These are phyloP conservation scores for Pestalotiopsis sp. DNA, from an alignment of 2,329 filamentous ascomycete genomes.

Conservation along the genomic window DNA sequence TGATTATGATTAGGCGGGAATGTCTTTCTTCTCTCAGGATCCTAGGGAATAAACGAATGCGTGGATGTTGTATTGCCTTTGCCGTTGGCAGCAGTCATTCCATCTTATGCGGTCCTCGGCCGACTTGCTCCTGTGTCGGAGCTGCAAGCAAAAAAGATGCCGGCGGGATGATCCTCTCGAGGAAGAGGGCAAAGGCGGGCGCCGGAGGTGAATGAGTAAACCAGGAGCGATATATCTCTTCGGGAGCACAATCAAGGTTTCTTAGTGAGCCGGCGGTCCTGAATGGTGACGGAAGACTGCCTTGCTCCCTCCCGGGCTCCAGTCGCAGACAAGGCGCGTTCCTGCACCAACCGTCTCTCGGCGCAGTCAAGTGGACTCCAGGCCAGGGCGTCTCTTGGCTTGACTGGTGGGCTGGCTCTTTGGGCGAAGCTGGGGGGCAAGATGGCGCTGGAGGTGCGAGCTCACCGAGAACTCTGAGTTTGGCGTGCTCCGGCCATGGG, in stretches of 20 bases:
- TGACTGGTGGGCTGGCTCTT: not conserved
- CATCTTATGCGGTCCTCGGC: not conserved
- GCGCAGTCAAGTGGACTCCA: not conserved
- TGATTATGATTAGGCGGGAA: not conserved
- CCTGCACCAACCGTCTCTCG: not conserved
- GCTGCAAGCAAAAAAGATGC: not conserved
- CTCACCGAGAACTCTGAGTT: not conserved
- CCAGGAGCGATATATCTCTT: not conserved
- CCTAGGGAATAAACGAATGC: not conserved
- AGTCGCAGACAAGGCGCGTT: not conserved
- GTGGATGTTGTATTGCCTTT: not conserved
- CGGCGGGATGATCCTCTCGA: too few species aligned
- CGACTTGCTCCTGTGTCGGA: not conserved
- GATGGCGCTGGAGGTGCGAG: not conserved
- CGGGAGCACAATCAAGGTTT: not conserved
- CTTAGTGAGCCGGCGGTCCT: not conserved
- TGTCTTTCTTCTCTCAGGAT: not conserved
- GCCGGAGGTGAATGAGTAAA: not conserved
- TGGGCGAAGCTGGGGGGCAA: not conserved
- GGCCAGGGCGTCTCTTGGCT: not conserved
- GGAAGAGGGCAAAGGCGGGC: not conserved
- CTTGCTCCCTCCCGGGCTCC: not conserved
- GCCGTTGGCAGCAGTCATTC: not conserved
- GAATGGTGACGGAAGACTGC: not conserved
- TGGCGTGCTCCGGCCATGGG: not conserved